A percentile compares a stretch with the other conserved stretches of the same genome.
Conservation (phyloP, 495 filamentous ascomycete species). For the Neurospora sp. region DNA sequence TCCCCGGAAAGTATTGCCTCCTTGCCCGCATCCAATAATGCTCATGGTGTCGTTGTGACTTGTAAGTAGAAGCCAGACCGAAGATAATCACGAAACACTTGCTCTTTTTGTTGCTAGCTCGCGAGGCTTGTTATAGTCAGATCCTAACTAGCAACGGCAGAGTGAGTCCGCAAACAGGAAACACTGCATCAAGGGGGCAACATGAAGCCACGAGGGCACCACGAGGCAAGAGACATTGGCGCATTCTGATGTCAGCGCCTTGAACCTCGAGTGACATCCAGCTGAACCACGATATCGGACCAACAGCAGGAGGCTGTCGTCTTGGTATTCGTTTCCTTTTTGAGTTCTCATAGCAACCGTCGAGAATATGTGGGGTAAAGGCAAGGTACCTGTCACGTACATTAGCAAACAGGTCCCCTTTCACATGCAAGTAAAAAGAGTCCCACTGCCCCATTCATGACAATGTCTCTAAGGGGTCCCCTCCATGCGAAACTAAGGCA, state of each 20-base stretch:
- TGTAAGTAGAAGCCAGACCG: not conserved
- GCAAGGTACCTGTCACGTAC: not conserved
- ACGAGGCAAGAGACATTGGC: not conserved
- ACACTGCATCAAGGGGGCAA: not conserved
- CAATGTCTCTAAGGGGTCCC: not conserved
- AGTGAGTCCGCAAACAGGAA: not conserved
- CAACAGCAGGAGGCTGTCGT: not conserved
- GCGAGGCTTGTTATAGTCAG: not conserved
- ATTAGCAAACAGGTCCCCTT: not conserved
- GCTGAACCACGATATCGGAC: not conserved
- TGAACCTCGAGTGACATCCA: not conserved
- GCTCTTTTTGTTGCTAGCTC: not conserved
- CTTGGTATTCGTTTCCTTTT: not conserved
- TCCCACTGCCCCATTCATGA: not conserved
- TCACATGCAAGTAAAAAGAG: not conserved
- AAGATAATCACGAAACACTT: not conserved
- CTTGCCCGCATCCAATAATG: not conserved
- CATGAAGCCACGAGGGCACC: not conserved
- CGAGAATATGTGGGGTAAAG: not conserved
- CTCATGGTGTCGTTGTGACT: not conserved
- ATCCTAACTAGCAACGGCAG: not conserved
- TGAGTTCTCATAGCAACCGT: not conserved
- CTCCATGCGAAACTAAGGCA: not conserved
- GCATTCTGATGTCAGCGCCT: not conserved
- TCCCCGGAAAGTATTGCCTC: not conserved